Conservation (phyloP, 2,329 filamentous ascomycete species). For the Diatrype stigma region DNA sequence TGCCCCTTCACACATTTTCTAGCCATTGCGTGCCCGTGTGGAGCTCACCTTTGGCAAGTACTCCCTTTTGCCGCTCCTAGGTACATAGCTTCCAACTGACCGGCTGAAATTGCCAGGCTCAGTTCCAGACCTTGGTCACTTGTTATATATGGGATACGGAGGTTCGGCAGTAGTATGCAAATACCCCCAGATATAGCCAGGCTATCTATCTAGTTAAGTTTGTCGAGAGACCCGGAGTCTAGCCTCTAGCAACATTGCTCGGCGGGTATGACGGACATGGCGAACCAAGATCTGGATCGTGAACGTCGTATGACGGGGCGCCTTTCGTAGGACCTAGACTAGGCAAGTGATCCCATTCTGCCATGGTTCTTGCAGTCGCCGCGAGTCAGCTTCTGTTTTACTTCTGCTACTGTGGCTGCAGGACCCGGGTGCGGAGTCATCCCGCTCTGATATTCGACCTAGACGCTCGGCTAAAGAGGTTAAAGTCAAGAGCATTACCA, state of each 20-base stretch:
- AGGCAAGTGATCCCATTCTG: not conserved
- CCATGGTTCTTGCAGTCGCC: not conserved
- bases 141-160: not conserved
- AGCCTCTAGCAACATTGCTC: not conserved
- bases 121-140: not conserved
- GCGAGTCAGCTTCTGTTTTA: not conserved
- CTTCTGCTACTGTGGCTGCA: not conserved
- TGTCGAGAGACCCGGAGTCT: not conserved
- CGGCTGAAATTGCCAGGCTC: not conserved
- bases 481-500: constrained; percentile 18
- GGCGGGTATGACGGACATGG: not conserved
- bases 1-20: not conserved
- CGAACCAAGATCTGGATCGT: not conserved
- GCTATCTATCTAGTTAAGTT: too few relatives aligned
- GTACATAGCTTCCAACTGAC: not conserved
- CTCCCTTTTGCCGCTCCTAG: too few relatives aligned
- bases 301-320: not conserved
- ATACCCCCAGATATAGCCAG: not conserved
- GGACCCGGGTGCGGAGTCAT: not conserved
- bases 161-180: not conserved
- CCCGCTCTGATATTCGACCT: not conserved
- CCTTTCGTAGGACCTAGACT: too few relatives aligned
- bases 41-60: too few relatives aligned
- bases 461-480: constrained; percentile 26
- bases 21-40: not conserved